These are phyloP conservation scores for Jamesozyma piceae DNA, from an alignment of 805 yeast species.

Conservation along the genomic window DNA sequence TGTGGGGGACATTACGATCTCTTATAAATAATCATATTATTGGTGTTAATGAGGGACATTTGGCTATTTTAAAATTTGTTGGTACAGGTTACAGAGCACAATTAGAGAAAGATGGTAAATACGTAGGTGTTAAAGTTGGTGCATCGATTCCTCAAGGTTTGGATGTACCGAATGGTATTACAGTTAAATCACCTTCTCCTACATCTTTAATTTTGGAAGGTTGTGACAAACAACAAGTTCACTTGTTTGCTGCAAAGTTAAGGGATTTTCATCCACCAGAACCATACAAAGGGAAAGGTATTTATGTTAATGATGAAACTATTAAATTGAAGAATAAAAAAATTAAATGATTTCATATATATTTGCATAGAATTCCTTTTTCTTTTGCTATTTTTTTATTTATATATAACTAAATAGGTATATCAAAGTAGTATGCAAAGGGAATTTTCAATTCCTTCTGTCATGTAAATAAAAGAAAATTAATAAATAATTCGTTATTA, in stretches of 20 bases:
- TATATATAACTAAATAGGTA: background rate
- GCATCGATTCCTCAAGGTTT: conserved; percentile 73
- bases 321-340: conserved; percentile 85
- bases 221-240: conserved; percentile 75
- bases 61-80: conserved; percentile 75
- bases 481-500: background rate
- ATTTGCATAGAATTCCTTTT: background rate
- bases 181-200: conserved; percentile 72
- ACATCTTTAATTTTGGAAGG: conserved; percentile 83
- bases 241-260: conserved; percentile 77
- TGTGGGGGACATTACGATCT: conserved; percentile 94
- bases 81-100: conserved; percentile 96
- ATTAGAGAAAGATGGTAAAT: conserved; percentile 49
- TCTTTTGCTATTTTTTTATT: background rate
- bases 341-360: conserved; percentile 49
- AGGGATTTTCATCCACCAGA: conserved; percentile 91
- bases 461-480: conserved; percentile 1
- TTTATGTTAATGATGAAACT: conserved; percentile 84
- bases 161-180: conserved; percentile 66
- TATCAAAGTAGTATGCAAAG: too few species aligned
- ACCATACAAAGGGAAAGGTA: conserved; percentile 97
- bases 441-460: background rate
- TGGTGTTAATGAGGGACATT: conserved; percentile 91
- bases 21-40: conserved; percentile 64
- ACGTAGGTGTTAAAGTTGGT: conserved; percentile 77